Base-by-base conservation (phyloP, 2,329 filamentous ascomycete genomes). In the Aspergillus ochraceus region DNA sequence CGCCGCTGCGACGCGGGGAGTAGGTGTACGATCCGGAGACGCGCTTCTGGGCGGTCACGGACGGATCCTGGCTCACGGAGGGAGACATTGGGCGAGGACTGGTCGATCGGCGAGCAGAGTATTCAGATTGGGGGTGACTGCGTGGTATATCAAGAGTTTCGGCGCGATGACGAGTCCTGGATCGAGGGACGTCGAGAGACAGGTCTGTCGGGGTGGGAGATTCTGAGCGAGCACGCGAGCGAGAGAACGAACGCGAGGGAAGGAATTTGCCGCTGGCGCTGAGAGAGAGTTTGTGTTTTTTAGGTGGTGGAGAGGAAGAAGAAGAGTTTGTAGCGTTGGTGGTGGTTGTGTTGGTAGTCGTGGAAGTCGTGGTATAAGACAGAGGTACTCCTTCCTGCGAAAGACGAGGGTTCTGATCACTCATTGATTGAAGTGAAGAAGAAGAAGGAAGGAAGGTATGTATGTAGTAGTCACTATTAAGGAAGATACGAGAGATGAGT, bases 1-100 rank as follows among this genome's bases (percentile, higher is more conserved):
- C 66, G 54, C 70, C 71, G 52, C 64, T 70, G 49, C 68, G 70
- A 52, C 68, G 67, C 29, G 66, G 67, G 26, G 62, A 63, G n/a
- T 63, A 67, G 6, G 66, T 60, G 39, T 57, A 52, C 9, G 60
- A 53, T 46, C 39, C 30, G n/a, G 52, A 26, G 52, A 54, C 45
- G 64, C 62, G 51, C n/a, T 53, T 61, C 68, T 42, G 36, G 17
- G 36, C 36, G 29, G 54, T 63, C 36, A 59, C 58, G 14, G 61
- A 64, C 32, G 60, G 56, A 19, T 63, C 57, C 36, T 51, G 1
- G 70, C 64, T 36, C 67, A 70, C 17, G 57, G 59, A 6, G 68
- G 64, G 32, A 52, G 64, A 46, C 58, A 61, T 10, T 58, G 61
- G 17, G 62, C 60, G 54, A 59, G 51, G 22, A 42, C 36, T 22